Conservation (phyloP, 352 stramenopile species). For the Peronospora destructor region DNA sequence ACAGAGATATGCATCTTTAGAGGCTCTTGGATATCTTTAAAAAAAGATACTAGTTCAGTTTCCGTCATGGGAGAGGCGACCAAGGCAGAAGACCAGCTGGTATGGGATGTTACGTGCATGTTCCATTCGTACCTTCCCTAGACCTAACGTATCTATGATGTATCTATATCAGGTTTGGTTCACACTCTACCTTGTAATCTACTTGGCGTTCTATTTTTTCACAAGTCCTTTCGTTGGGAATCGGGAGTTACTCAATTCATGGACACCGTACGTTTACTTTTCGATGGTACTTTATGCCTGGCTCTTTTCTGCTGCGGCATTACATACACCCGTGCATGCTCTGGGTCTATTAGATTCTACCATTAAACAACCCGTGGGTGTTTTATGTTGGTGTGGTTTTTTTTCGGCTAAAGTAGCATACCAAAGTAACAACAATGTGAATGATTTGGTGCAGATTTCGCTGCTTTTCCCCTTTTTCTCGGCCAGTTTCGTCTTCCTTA, state of each 20-base stretch:
- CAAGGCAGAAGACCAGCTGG: slow-evolving; percentile 36
- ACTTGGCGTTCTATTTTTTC: slow-evolving; percentile 86
- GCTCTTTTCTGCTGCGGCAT: slow-evolving; percentile 65
- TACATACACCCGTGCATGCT: slow-evolving; percentile 69
- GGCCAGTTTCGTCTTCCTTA: slow-evolving; percentile 68
- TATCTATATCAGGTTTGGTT: slow-evolving; percentile 62
- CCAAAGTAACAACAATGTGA: too few species aligned
- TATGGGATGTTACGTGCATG: slow-evolving; percentile 1
- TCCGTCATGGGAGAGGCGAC: slow-evolving; percentile 8
- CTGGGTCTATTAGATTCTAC: slow-evolving; percentile 68
- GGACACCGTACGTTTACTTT: slow-evolving; percentile 85
- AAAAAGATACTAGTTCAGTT: background rate
- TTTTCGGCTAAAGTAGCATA: too few species aligned
- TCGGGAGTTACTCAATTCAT: slow-evolving; percentile 74
- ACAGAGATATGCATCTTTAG: too few species aligned
- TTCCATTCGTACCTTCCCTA: too few species aligned
- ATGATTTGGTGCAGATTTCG: slow-evolving; percentile 38
- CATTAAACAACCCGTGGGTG: slow-evolving; percentile 59
- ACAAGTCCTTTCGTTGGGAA: slow-evolving; percentile 84
- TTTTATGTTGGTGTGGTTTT: too few species aligned
- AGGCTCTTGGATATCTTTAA: background rate
- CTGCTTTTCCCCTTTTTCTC: slow-evolving; percentile 84
- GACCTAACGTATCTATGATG: background rate
- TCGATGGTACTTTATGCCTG: slow-evolving; percentile 83
- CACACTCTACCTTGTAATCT: slow-evolving; percentile 68